Conservation (phyloP, 176 grass and related monocot genomes). For the Aegilops longissima region DNA sequence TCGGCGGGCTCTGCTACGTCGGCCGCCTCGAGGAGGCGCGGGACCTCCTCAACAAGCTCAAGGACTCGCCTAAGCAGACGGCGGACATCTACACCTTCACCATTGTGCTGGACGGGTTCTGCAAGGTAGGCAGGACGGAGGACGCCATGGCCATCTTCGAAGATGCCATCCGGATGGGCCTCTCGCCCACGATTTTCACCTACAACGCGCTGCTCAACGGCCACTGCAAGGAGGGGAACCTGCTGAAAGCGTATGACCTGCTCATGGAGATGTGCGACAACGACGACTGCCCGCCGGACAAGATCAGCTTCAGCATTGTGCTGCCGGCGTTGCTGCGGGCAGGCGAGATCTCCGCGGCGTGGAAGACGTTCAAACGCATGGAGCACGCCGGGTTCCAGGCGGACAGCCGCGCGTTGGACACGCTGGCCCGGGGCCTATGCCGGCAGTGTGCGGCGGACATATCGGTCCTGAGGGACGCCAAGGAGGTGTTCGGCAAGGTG, state of each 20-base stretch:
- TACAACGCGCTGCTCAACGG: slow-evolving; percentile 89
- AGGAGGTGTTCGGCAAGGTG: slow-evolving; percentile 52
- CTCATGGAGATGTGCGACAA: slow-evolving; percentile 68
- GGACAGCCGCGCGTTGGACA: slow-evolving; percentile 65
- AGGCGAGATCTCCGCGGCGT: slow-evolving; percentile 52
- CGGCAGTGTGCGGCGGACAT: slow-evolving; percentile 49
- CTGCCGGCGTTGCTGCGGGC: slow-evolving; percentile 61
- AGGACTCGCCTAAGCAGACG: slow-evolving; percentile 42
- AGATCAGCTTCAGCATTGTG: slow-evolving; percentile 70
- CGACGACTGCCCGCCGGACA: slow-evolving; percentile 43
- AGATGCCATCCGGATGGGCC: slow-evolving; percentile 43
- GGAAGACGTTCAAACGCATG: slow-evolving; percentile 68
- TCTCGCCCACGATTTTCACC: slow-evolving; percentile 66
- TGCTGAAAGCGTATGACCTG: slow-evolving; percentile 51
- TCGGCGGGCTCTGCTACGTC: slow-evolving; percentile 81
- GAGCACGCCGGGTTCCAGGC: slow-evolving; percentile 58
- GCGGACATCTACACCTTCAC: slow-evolving; percentile 83
- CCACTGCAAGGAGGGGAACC: slow-evolving; percentile 68
- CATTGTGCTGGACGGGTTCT: slow-evolving; percentile 72
- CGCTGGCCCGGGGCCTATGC: slow-evolving; percentile 66
- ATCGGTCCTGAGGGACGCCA: slow-evolving; percentile 46
- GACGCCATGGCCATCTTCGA: slow-evolving; percentile 61
- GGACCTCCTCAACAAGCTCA: slow-evolving; percentile 61
- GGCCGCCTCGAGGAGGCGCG: slow-evolving; percentile 81
- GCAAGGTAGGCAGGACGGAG: slow-evolving; percentile 71